Evolutionary conservation across 768 basidiomycete genomes (phyloP).

Genomic region (Chlorophyllum brunneum): DNA sequence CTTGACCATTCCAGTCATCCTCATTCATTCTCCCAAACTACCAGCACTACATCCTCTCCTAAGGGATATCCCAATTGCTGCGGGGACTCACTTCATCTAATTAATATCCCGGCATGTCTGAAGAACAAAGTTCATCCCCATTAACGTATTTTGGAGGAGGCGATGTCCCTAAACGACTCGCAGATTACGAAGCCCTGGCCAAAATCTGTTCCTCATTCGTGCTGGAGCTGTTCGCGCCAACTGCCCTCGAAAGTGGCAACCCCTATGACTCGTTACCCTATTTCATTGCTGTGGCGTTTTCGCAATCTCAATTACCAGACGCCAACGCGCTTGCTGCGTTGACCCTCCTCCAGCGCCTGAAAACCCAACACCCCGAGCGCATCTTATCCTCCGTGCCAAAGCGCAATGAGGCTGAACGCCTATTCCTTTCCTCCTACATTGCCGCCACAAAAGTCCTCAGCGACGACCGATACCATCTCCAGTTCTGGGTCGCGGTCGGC

Average conservation of each 20-base stretch:
- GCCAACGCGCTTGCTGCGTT: slow-evolving; percentile 9
- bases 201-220: slow-evolving; percentile 11
- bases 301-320: slow-evolving; percentile 8
- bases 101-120: not conserved
- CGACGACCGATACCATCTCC: slow-evolving; percentile 3
- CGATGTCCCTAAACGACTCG: not conserved
- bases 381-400: not conserved
- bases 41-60: no score
- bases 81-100: no score
- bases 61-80: no score
- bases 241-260: not conserved
- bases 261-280: slow-evolving; percentile 3
- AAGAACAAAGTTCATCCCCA: not conserved
- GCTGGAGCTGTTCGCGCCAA: not conserved
- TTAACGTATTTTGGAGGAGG: not conserved
- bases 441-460: slow-evolving; percentile 11
- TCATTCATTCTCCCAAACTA: not conserved
- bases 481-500: slow-evolving; percentile 12
- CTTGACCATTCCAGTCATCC: not conserved
- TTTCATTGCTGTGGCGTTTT: slow-evolving; percentile 11
- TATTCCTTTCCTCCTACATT: slow-evolving; percentile 10
- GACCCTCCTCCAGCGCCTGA: slow-evolving; percentile 9
- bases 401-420: slow-evolving; percentile 5
- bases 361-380: not conserved
- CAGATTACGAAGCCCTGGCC: slow-evolving; percentile 10